phyloP scores from a whole-genome alignment of 441 rosid species.

The Brassica hybrid region DNA sequence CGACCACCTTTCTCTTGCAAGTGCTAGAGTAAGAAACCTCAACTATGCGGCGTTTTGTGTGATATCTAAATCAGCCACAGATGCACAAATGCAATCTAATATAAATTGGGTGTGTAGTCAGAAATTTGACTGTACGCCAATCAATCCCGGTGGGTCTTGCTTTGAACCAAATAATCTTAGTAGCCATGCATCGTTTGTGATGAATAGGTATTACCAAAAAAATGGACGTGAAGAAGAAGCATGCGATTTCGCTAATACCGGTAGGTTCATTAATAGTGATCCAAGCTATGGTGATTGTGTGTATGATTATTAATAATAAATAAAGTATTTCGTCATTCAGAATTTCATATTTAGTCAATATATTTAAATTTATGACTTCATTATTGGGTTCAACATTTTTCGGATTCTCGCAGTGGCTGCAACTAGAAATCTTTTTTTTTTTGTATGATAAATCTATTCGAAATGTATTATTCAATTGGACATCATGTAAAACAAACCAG shows the following conservation, averaged over 20 bases:
- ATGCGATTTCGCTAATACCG: not conserved
- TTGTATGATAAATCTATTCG: not conserved
- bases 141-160: not conserved
- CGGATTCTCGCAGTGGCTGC: not conserved
- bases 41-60: not conserved
- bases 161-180: not conserved
- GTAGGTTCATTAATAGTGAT: not conserved
- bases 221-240: not conserved
- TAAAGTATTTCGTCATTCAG: not conserved
- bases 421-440: not conserved
- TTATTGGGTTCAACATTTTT: not conserved
- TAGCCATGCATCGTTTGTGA: not conserved
- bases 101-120: not conserved
- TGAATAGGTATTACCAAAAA: not conserved
- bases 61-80: not conserved
- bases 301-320: not conserved
- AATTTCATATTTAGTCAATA: not conserved
- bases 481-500: not conserved
- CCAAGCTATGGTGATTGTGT: constrained; percentile 14
- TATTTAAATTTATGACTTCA: not conserved
- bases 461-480: not conserved
- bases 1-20: not conserved
- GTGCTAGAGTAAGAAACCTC: not conserved
- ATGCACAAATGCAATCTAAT: not conserved
- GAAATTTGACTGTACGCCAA: not conserved